Percentiles rank a stretch among this genome's conserved stretches.
These are phyloP conservation scores for Oryza glaberrima DNA, from an alignment of 176 grass and related monocot species.

Conservation along the genomic window DNA sequence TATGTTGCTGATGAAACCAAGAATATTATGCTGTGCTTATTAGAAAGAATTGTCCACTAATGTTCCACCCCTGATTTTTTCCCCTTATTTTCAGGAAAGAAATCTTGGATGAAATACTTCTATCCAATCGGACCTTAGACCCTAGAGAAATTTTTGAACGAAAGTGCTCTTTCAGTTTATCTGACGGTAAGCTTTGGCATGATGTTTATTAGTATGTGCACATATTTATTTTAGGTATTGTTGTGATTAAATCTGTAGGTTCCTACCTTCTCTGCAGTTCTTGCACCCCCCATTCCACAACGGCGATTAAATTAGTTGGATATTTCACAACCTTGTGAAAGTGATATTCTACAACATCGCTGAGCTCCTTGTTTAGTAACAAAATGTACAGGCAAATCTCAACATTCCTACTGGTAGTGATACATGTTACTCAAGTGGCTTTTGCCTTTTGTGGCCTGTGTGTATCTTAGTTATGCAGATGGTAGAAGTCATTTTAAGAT, in stretches of 20 bases:
- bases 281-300: constrained; percentile 37
- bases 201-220: background rate
- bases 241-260: constrained; percentile 25
- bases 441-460: too few relatives aligned
- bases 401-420: background rate
- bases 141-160: constrained; percentile 53
- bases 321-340: constrained; percentile 24
- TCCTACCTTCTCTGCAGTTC: constrained; percentile 49
- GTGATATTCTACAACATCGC: background rate
- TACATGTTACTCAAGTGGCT: background rate
- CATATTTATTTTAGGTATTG: background rate
- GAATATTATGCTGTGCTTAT: constrained; percentile 27
- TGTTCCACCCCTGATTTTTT: background rate
- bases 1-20: constrained; percentile 4
- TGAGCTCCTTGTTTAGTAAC: constrained; percentile 16
- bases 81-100: constrained; percentile 57
- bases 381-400: constrained; percentile 9
- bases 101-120: constrained; percentile 51
- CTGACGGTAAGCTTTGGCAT: constrained; percentile 55
- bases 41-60: constrained; percentile 4
- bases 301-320: constrained; percentile 19
- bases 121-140: constrained; percentile 54
- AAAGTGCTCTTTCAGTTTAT: constrained; percentile 62
- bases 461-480: too few relatives aligned
- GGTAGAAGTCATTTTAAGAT: too few relatives aligned